Conservation (phyloP, 2,329 filamentous ascomycete species). For the Fusarium sp. region DNA sequence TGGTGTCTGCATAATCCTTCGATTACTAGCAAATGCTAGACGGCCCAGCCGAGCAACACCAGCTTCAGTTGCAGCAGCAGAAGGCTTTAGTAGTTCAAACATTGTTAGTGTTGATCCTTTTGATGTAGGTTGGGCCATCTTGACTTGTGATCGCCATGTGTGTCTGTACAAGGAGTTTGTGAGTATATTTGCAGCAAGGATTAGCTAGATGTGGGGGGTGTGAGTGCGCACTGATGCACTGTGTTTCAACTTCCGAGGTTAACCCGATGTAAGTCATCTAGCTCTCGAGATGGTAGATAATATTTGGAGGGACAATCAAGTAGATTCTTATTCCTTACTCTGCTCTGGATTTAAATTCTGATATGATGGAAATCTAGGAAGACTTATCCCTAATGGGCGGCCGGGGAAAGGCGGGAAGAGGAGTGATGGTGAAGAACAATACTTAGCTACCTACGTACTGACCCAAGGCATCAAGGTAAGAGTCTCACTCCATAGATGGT, state of each 20-base stretch:
- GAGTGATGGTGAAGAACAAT: background rate
- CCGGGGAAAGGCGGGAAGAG: background rate
- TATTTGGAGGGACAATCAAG: background rate
- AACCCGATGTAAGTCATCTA: conserved; percentile 17
- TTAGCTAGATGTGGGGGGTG: conserved; percentile 12
- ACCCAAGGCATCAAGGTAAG: background rate
- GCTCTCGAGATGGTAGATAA: no score
- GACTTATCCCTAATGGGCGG: background rate
- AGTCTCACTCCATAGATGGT: background rate
- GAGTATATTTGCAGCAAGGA: conserved; percentile 33
- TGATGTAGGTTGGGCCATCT: conserved; percentile 41
- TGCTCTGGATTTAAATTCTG: background rate
- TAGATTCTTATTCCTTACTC: background rate
- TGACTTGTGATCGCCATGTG: conserved; percentile 18
- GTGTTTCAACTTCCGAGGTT: conserved; percentile 10
- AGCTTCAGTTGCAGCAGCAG: conserved; percentile 44
- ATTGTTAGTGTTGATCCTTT: conserved; percentile 38
- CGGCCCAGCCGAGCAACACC: conserved; percentile 70
- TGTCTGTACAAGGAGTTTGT: conserved; percentile 1
- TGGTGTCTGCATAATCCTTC: conserved; percentile 79
- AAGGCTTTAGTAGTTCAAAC: conserved; percentile 58
- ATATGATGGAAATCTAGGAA: background rate
- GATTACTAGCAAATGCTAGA: conserved; percentile 66
- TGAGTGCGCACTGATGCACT: conserved; percentile 6
- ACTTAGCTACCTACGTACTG: background rate